Base-by-base conservation (phyloP, 768 basidiomycete genomes). In the Vararia minispora region DNA sequence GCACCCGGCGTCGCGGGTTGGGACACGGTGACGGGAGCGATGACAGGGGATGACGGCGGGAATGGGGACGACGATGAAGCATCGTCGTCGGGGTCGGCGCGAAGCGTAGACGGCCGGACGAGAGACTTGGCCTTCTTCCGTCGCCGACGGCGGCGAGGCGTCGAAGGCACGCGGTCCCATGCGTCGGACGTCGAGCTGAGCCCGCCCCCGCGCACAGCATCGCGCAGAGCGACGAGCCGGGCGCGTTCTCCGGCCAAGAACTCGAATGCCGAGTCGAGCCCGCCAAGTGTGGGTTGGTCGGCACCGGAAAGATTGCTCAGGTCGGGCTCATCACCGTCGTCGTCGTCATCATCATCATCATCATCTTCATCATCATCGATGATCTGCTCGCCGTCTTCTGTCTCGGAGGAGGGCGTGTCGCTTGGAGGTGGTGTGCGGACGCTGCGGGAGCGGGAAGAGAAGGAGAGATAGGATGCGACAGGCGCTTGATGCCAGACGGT, bases 181-280 rank as follows among this genome's bases (percentile, higher is more conserved):
- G 28, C 46, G 18, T 43, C 47, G 4, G 37, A 51, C 20, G 35
- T 43, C 32, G 25, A 53, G 41, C 44, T 54, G 30, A 35, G 31
- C 18, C 32, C 26, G 0, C 39, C 41, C 20, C 46, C 35, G 41
- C 47, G 42, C 17, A 28, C 26, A 10, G 24, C 54, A 27, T 39
- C 54, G 37, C 54, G 48, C 29, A 60, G 53, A 6, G 74, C 77
- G 30, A 63, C 68, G 45, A 73, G 65, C 44, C 68, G 65, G 25
- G 72, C 74, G 39, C 80, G 66, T 53, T 87, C 84, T 8, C 72
- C 74, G 29, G 77, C 79, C 35, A 86, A 66, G 43, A 85, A 88
- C n/a, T 70, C 72, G 11, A 88, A 64, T 0, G 79, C 81, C 42
- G 76, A 74, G 41, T 81, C 81, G 12, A 88, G 67, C 37, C 72